phyloP scores from a whole-genome alignment of 257 asterid genomes.

The Ajuga chamaepitys region DNA sequence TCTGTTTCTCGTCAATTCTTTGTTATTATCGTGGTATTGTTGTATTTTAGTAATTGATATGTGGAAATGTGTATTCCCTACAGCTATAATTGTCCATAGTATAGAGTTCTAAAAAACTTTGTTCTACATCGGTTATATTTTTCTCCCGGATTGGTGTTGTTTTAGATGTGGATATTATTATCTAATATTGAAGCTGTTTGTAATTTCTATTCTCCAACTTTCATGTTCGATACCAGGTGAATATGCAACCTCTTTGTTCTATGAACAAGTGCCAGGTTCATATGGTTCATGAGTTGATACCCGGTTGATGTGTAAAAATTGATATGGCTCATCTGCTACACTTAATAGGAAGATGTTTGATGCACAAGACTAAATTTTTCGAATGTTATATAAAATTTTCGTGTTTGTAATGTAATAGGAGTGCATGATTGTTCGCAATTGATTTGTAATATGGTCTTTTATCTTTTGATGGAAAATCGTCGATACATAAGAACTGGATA shows the following conservation, averaged over 20 bases:
- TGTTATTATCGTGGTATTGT: conserved; percentile 28
- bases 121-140: neutral
- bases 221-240: neutral
- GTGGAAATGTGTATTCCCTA: neutral
- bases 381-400: too few species aligned
- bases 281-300: too few species aligned
- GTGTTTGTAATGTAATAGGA: too few species aligned
- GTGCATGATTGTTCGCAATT: too few species aligned
- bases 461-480: too few species aligned
- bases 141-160: neutral
- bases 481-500: too few species aligned
- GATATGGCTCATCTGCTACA: neutral
- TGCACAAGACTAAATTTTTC: too few species aligned
- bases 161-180: neutral
- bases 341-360: neutral
- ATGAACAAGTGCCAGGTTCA: neutral
- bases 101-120: neutral
- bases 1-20: neutral
- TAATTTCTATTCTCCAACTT: neutral
- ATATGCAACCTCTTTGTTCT: neutral
- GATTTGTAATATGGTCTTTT: too few species aligned
- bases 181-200: neutral
- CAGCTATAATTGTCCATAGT: conserved; percentile 11
- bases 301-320: too few species aligned
- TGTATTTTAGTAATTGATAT: conserved; percentile 31